phyloP scores from a whole-genome alignment of 208 protist genomes.

The Herpetomonas muscarum region DNA sequence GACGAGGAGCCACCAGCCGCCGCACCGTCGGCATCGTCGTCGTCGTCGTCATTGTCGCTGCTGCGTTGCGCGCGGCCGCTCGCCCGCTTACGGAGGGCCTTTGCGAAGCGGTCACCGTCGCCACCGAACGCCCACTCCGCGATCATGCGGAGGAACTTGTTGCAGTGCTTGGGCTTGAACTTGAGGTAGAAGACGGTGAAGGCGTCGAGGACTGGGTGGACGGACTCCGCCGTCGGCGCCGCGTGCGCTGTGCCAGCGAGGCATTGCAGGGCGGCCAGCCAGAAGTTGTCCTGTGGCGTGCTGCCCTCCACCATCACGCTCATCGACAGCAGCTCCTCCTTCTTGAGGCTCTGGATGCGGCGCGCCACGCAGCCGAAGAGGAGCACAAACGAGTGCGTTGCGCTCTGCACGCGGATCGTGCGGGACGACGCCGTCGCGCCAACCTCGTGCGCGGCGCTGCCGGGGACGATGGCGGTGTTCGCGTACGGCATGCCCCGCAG shows the following conservation, averaged over 20 bases:
- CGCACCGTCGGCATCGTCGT: constrained; percentile 2
- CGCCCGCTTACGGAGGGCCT: constrained; percentile 5
- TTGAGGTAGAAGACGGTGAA: constrained; percentile 85
- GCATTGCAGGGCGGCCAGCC: constrained; percentile 71
- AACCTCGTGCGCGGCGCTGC: constrained; percentile 26
- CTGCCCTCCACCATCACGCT: constrained; percentile 47
- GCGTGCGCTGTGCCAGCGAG: constrained; percentile 45
- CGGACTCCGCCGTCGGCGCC: constrained; percentile 57
- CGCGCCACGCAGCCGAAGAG: constrained; percentile 72
- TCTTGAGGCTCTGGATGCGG: constrained; percentile 54
- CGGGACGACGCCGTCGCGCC: constrained; percentile 8
- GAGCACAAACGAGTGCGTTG: constrained; percentile 67
- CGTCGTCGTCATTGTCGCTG: constrained; percentile 13
- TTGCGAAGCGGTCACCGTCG: constrained; percentile 10
- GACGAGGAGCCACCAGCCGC: constrained; percentile 16
- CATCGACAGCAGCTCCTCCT: constrained; percentile 74
- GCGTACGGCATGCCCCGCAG: constrained; percentile 55
- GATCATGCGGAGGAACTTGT: constrained; percentile 48
- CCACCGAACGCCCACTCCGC: constrained; percentile 79
- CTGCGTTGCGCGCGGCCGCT: constrained; percentile 7
- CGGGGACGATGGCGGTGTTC: constrained; percentile 27
- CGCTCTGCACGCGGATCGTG: constrained; percentile 42
- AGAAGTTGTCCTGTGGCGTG: constrained; percentile 67
- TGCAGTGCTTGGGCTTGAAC: constrained; percentile 84
- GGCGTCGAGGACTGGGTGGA: constrained; percentile 67